Conservation (phyloP, 2,329 filamentous ascomycete species). For the Talaromyces islandicus region DNA sequence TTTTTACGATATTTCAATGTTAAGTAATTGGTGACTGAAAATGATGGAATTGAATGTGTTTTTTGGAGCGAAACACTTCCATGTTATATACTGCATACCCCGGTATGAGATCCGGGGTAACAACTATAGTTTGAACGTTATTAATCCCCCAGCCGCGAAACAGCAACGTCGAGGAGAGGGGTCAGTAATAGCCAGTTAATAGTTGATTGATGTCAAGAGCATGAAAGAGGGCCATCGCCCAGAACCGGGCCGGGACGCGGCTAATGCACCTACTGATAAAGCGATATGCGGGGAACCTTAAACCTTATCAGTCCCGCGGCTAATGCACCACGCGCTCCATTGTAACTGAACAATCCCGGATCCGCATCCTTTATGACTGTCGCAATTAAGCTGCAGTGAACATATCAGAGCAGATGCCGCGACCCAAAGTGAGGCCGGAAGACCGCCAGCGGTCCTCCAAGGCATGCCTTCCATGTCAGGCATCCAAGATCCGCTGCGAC, state of each 20-base stretch:
- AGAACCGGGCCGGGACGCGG: background rate
- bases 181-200: background rate
- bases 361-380: background rate
- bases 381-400: background rate
- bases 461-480: constrained; percentile 45
- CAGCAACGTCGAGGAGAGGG: background rate
- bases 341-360: background rate
- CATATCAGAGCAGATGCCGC: constrained; percentile 38
- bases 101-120: background rate
- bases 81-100: background rate
- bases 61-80: background rate
- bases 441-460: constrained; percentile 45
- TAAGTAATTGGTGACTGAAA: background rate
- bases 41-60: too few species aligned
- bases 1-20: background rate
- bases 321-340: background rate
- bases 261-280: background rate
- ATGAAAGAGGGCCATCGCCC: background rate
- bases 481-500: constrained; percentile 48
- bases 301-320: background rate
- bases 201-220: too few species aligned
- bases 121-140: background rate
- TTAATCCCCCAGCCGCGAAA: background rate
- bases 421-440: constrained; percentile 46
- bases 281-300: background rate